phyloP scores from a whole-genome alignment of 371 early-diverging fungal species.

The Syncephalastrum monosporum region DNA sequence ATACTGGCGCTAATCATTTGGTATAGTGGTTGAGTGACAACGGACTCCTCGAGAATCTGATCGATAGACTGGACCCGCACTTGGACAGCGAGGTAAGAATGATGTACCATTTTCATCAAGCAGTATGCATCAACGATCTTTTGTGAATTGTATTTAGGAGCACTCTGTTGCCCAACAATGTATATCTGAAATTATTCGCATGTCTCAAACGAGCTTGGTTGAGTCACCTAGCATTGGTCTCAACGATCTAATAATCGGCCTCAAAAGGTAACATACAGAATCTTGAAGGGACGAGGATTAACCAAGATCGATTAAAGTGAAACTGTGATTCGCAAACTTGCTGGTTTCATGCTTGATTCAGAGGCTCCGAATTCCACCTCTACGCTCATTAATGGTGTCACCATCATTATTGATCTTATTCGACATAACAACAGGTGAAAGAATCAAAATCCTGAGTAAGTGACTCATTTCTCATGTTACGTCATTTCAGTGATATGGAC shows the following conservation, averaged over 20 bases:
- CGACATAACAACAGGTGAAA: slow-evolving; percentile 79
- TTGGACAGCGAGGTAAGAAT: slow-evolving; percentile 64
- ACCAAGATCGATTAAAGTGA: slow-evolving; percentile 41
- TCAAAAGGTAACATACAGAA: slow-evolving; percentile 61
- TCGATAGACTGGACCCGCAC: slow-evolving; percentile 79
- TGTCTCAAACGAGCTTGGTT: slow-evolving; percentile 74
- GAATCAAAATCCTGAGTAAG: background rate
- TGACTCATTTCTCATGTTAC: background rate
- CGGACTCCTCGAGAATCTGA: slow-evolving; percentile 73
- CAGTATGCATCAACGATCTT: background rate
- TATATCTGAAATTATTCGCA: slow-evolving; percentile 87
- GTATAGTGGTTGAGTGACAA: slow-evolving; percentile 81
- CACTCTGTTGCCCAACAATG: slow-evolving; percentile 91
- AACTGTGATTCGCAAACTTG: slow-evolving; percentile 64
- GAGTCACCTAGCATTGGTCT: slow-evolving; percentile 71
- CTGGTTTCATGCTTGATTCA: slow-evolving; percentile 85
- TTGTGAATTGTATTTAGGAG: slow-evolving; percentile 42
- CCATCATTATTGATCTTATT: slow-evolving; percentile 94
- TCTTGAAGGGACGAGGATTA: background rate
- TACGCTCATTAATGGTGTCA: slow-evolving; percentile 86
- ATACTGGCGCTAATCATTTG: background rate
- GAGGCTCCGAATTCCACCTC: slow-evolving; percentile 76
- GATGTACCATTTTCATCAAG: too few species aligned
- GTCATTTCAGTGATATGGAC: slow-evolving; percentile 27
- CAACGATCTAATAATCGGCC: slow-evolving; percentile 70